phyloP scores from a whole-genome alignment of 148 eudicot genomes.

The Oxyria digyna region DNA sequence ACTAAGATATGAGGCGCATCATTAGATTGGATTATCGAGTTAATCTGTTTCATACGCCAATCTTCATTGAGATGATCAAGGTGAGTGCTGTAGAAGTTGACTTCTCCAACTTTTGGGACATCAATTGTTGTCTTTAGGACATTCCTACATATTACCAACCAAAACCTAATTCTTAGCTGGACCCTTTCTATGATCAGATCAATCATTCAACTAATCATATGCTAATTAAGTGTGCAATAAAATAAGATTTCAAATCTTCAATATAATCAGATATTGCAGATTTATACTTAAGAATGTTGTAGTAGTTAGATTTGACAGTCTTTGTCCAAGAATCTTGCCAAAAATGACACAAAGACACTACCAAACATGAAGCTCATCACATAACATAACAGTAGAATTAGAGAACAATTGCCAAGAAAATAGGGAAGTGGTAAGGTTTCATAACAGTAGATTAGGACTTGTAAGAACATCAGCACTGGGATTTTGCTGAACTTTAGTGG shows the following conservation, averaged over 20 bases:
- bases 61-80: slow-evolving; percentile 88
- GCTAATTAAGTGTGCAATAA: not conserved
- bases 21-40: slow-evolving; percentile 62
- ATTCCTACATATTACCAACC: slow-evolving; percentile 34
- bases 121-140: slow-evolving; percentile 80
- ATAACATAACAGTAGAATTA: not conserved
- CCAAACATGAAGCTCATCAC: not conserved
- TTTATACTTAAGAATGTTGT: slow-evolving; percentile 1
- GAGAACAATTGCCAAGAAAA: not conserved
- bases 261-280: not conserved
- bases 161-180: slow-evolving; percentile 4
- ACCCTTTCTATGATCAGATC: not conserved
- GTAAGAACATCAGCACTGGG: not conserved
- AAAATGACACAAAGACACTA: slow-evolving; percentile 11
- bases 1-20: slow-evolving; percentile 80
- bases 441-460: slow-evolving; percentile 1
- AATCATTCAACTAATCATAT: slow-evolving; percentile 1
- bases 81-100: slow-evolving; percentile 71
- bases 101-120: slow-evolving; percentile 65
- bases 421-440: not conserved
- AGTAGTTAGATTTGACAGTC: slow-evolving; percentile 12
- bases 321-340: slow-evolving; percentile 8
- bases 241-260: not conserved
- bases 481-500: not conserved
- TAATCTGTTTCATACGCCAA: slow-evolving; percentile 94